Evolutionary conservation across 2,329 filamentous ascomycete species (phyloP), one percentile per base, ranked within the genome.

Genomic region (Colletotrichum sojae): DNA sequence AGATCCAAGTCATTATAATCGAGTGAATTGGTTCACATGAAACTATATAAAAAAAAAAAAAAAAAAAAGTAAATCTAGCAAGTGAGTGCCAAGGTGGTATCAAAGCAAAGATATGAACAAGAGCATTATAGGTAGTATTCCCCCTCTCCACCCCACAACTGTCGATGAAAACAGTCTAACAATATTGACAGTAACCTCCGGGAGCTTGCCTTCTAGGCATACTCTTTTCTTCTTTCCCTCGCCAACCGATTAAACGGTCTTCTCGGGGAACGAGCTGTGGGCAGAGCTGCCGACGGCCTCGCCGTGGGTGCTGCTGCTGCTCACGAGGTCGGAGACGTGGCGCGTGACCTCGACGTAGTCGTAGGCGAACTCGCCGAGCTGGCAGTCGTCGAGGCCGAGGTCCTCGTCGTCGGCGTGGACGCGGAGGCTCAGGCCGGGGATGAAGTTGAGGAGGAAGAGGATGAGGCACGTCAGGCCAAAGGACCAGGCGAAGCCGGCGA

Each of bases 301-400:
- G 4, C 59, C 67, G 13, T 67, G 55, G 56, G 31, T 36, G 31
- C 53, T 51, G 40, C 62, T 60, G 36, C 62, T 46, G 62, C 27
- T 46, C 4, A 73, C 52, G n/a, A 73, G 71, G 45, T 82, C 85
- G 69, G 79, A 82, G 63, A 94, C 89, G 74, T 95, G 91, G 63
- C 87, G 84, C 48, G 84, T 84, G 55, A 89, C 77, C 87, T 94
- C 92, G 74, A 94, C 92, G 78, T 94, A 94, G 79, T 94, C 92
- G 83, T 94, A 94, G 31, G 92, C 92, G 76, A 94, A 94, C 82
- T 95, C 92, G 80, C 92, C 92, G 59, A 94, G 90, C 83, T 94
- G 90, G 78, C 89, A 88, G 75, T 94, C 92, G 75, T 94, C 92
- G 36, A 90, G 82, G 58, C 91, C 91, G 25, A 91, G 83, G 61